Evolutionary conservation across 306 rosid species (phyloP), one percentile per base, ranked within the genome.

Genomic region (Quercus robur): DNA sequence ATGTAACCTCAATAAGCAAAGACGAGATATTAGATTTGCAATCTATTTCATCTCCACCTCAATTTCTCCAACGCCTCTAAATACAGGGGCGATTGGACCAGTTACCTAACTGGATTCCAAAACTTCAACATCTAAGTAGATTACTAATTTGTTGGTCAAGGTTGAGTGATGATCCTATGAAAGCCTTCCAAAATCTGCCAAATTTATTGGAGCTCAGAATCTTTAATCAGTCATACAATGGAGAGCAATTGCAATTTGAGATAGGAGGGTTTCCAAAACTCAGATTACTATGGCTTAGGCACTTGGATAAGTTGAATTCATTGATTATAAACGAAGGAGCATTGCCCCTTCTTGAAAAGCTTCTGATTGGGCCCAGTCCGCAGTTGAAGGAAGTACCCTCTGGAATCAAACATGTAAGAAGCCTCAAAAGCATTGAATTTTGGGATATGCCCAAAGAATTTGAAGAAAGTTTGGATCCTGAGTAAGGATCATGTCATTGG

Each of bases 31-130:
- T 82, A 5, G 66, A 56, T 23, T 8, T 66, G 4, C 71, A 82
- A 18, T 77, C 20, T 5, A 21, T 77, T 38, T 38, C 2, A 38
- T 38, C 10, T 38, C 2, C 44, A 38, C 44, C 44, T 38, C 2
- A 38, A 38, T 12, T 26, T 70, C 52, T 73, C 1, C 71, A 18
- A 18, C 4, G 25, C 23, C 85, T 82, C 28, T 6, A 28, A 56
- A 64, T 78, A 20, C 15, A 13, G 0, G 86, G 83, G 18, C 13
- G 4, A 19, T 10, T 78, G 3, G 30, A 15, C 52, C 25, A 70
- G 54, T 35, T 83, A 26, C 80, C 76, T 0, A 14, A 63, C 5
- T 82, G 85, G 82, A 67, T 73, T 7, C 5, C 20, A 1, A 20
- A 73, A 41, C 79, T 77, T 44, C 56, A 63, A 2, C 26, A 56